A percentile compares a stretch with the other conserved stretches of the same genome.
Evolutionary conservation across 1,139 yeast species (phyloP).

Genomic region (Yamadazyma membranifaciens): DNA sequence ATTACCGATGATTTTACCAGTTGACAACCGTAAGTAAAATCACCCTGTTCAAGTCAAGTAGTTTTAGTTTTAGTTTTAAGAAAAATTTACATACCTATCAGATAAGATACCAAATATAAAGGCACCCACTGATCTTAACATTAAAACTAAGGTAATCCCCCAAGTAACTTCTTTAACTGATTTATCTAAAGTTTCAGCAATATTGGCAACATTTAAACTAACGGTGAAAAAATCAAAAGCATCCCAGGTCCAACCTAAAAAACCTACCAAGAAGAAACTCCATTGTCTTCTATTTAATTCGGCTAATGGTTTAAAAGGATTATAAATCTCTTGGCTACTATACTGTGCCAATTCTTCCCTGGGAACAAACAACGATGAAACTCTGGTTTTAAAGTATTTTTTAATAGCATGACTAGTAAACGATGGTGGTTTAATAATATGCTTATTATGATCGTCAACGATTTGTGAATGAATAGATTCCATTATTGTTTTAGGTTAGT

Average conservation of each 20-base stretch:
- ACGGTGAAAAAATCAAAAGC: conserved; percentile 40
- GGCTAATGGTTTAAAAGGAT: conserved; percentile 33
- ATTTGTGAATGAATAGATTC: conserved; percentile 5
- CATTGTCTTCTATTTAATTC: conserved; percentile 33
- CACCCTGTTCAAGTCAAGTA: too few species aligned
- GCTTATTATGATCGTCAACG: conserved; percentile 25
- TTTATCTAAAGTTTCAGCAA: conserved; percentile 28
- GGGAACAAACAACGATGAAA: conserved; percentile 32
- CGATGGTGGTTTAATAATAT: conserved; percentile 32
- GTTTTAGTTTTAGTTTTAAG: too few species aligned
- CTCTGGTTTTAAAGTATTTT: conserved; percentile 28
- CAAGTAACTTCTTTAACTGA: conserved; percentile 34
- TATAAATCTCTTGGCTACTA: conserved; percentile 26
- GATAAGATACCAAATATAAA: conserved; percentile 37
- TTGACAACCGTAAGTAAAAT: too few species aligned
- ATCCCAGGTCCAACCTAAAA: conserved; percentile 45
- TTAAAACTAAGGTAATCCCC: conserved; percentile 46
- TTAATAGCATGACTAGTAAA: conserved; percentile 25
- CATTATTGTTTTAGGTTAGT: background rate
- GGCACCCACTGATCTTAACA: conserved; percentile 46
- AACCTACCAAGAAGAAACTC: conserved; percentile 35
- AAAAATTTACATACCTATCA: conserved; percentile 21
- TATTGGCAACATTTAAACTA: conserved; percentile 29
- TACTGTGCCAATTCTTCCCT: conserved; percentile 28
- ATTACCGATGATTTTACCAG: too few species aligned